Evolutionary conservation across 768 basidiomycete genomes (phyloP), one percentile per base, ranked within the genome.

Genomic region (Wakefieldia striispora): DNA sequence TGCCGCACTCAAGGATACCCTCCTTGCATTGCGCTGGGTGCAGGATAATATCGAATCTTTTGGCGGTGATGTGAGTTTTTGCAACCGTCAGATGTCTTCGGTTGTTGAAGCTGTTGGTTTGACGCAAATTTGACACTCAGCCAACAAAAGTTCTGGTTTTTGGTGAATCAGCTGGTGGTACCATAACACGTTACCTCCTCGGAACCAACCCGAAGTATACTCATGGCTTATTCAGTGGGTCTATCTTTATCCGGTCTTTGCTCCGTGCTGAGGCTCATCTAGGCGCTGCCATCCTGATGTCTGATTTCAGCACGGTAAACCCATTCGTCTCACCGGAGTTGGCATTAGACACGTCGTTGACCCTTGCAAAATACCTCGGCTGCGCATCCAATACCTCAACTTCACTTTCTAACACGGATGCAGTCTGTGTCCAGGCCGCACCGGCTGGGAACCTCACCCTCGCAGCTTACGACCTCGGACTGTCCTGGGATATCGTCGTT

Each of bases 1-100:
- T 29, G 51, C 51, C 10, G 57, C 54, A 21, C 50, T 73, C 26
- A 64, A 66, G 38, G 72, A 73, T 45, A 49, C 65, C 34, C 43
- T 64, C 5, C 48, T 62, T 16, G 71, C 72, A 9, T 45, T 74
- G 8, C 48, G 70, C 19, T 75, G 71, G 72, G 58, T 75, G 0
- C 66, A 67, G 40, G 35, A 60, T 1, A 61, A 74, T 37, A 70
- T 75, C 14, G 54, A 16, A 26, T 50, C 58, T 13, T 75, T 74
- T 47, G 71, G 73, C 6, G 73, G 74, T 1, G 71, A 75, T 43
- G 61, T 62, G 20, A 14, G 51, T 40, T 17, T 40, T 12, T 6
- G 9, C 10, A 27, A 24, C 7, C 24, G 24, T 24, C 24, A 24
- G 24, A 24, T 24, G 24, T 4, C 3, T 3, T 7, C 24, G 3